Evolutionary conservation across 225 moss, liverwort and hornwort species (phyloP).

Genomic region (Pseudoscleropodium purum): DNA sequence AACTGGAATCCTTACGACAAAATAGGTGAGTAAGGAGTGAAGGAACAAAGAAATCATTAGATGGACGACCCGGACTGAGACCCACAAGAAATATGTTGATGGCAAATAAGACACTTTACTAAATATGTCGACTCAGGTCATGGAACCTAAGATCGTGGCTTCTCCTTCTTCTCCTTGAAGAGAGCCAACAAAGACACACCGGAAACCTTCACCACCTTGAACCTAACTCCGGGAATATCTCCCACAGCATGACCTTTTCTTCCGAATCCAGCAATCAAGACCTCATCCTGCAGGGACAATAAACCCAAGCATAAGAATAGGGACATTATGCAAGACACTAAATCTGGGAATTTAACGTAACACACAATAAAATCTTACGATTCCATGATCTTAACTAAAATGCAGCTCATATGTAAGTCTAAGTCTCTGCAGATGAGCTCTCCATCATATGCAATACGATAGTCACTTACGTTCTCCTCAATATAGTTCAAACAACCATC

Average conservation of each 20-base stretch:
- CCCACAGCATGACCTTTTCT: not conserved
- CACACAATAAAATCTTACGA: not conserved
- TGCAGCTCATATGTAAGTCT: not conserved
- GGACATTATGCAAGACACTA: not conserved
- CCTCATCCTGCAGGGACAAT: not conserved
- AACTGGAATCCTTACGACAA: not conserved
- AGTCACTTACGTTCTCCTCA: constrained; percentile 47
- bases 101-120: not conserved
- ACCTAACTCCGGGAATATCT: not conserved
- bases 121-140: not conserved
- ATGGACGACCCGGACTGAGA: not conserved
- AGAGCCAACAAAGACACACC: not conserved
- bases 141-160: not conserved
- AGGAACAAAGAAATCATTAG: not conserved
- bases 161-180: not conserved
- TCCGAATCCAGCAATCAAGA: not conserved
- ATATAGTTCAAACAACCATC: constrained; percentile 63
- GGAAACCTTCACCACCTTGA: not conserved
- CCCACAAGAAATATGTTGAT: not conserved
- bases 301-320: not conserved
- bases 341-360: not conserved
- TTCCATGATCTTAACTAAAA: not conserved
- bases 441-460: not conserved
- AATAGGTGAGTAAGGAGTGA: not conserved
- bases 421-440: not conserved